phyloP scores from a whole-genome alignment of 2,329 filamentous ascomycete genomes.

The Pleoardoris graminearum region DNA sequence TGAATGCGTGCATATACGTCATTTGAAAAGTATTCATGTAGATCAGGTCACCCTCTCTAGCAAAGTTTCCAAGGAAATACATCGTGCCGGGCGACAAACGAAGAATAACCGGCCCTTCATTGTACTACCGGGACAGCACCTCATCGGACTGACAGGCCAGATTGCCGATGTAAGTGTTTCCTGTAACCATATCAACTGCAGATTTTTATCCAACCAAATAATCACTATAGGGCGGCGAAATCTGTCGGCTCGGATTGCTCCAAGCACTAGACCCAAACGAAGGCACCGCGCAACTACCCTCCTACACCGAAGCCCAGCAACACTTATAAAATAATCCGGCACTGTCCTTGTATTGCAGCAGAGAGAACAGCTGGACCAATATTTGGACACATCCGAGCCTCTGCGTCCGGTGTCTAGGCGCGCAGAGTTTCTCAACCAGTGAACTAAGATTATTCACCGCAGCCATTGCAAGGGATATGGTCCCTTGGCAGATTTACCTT shows the following conservation, averaged over 20 bases:
- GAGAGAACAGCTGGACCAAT: background rate
- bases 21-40: background rate
- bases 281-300: background rate
- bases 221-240: background rate
- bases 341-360: background rate
- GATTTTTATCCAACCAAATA: background rate
- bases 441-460: background rate
- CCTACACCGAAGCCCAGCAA: background rate
- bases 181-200: too few species aligned
- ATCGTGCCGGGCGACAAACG: background rate
- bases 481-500: background rate
- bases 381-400: background rate
- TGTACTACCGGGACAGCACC: background rate
- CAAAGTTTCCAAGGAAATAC: background rate
- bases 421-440: background rate
- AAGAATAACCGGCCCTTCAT: background rate
- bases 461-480: conserved; percentile 2
- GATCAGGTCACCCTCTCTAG: background rate
- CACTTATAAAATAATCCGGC: background rate
- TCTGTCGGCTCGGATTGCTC: background rate
- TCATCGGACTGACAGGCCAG: background rate
- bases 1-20: background rate
- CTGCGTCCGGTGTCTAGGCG: background rate
- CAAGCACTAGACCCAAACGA: background rate
- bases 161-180: background rate